Conservation (phyloP, 2,329 filamentous ascomycete genomes). For the Colletotrichum acutatum region DNA sequence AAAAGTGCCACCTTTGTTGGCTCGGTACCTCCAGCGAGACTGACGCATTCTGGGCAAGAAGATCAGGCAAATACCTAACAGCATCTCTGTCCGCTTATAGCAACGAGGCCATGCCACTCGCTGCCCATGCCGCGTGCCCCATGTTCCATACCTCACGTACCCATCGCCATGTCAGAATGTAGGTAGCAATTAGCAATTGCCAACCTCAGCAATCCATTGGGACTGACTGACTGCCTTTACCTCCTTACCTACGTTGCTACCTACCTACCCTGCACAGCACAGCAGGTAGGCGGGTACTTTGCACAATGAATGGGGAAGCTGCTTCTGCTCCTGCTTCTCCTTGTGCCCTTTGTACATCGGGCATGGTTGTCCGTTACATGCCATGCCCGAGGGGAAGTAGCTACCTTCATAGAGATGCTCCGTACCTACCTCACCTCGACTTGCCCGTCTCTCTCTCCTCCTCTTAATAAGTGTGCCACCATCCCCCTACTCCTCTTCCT, state of each 20-base stretch:
- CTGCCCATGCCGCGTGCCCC: not conserved
- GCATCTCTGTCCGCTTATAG: not conserved
- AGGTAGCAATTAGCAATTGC: not conserved
- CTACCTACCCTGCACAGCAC: not conserved
- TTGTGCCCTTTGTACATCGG: not conserved
- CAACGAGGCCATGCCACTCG: not conserved
- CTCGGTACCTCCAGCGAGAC: not conserved
- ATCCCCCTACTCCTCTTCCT: not conserved
- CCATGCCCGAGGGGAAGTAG: not conserved
- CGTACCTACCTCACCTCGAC: not conserved
- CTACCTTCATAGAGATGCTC: not conserved
- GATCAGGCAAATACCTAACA: not conserved
- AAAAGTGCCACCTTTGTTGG: not conserved
- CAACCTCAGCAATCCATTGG: not conserved
- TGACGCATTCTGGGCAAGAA: conserved; percentile 22
- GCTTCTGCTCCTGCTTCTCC: not conserved
- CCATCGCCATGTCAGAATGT: not conserved
- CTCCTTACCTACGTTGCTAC: no score
- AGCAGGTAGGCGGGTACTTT: not conserved
- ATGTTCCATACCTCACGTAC: not conserved
- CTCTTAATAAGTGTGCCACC: conserved; percentile 24
- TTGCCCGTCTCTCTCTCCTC: not conserved
- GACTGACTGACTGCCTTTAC: not conserved
- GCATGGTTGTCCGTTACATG: conserved; percentile 12
- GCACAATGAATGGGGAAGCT: not conserved